A percentile compares a stretch with the other conserved stretches of the same genome.
Conservation (phyloP, 305 asterid species). For the Coffea humblotiana region DNA sequence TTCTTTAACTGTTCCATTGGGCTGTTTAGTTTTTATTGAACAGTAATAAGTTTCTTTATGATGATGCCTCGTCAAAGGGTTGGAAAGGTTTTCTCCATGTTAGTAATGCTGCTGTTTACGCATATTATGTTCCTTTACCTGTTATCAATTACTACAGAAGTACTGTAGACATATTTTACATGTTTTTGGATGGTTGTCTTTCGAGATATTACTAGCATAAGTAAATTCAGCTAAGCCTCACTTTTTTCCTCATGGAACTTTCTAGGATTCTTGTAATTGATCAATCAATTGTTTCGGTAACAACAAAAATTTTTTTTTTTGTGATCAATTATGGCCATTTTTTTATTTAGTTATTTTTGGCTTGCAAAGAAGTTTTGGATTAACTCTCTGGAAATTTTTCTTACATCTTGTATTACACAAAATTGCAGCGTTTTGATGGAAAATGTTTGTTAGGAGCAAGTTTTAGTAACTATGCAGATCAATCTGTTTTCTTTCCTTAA, state of each 20-base stretch:
- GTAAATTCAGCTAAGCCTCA: not conserved
- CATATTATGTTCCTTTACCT: too few species aligned
- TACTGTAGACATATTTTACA: not conserved
- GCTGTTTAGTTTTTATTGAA: not conserved
- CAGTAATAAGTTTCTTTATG: not conserved
- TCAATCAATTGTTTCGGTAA: not conserved
- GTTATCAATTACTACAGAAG: too few species aligned
- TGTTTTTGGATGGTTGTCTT: not conserved
- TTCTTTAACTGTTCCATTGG: slow-evolving; percentile 16
- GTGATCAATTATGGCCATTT: not conserved
- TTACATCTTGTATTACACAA: not conserved
- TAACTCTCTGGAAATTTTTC: not conserved
- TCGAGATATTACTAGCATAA: not conserved
- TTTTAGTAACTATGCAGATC: not conserved
- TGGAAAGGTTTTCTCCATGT: too few species aligned
- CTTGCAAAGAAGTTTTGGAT: not conserved
- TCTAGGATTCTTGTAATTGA: not conserved
- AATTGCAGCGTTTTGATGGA: not conserved
- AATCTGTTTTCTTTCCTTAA: not conserved
- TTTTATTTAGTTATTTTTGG: too few species aligned
- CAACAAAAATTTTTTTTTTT: too few species aligned
- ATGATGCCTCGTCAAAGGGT: not conserved
- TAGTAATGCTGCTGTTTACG: too few species aligned
- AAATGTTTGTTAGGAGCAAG: not conserved
- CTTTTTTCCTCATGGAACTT: not conserved